Percentiles rank a stretch among this genome's conserved stretches.
These are phyloP conservation scores for Termitomyces sp. DNA, from an alignment of 768 basidiomycete genomes.

Conservation along the genomic window DNA sequence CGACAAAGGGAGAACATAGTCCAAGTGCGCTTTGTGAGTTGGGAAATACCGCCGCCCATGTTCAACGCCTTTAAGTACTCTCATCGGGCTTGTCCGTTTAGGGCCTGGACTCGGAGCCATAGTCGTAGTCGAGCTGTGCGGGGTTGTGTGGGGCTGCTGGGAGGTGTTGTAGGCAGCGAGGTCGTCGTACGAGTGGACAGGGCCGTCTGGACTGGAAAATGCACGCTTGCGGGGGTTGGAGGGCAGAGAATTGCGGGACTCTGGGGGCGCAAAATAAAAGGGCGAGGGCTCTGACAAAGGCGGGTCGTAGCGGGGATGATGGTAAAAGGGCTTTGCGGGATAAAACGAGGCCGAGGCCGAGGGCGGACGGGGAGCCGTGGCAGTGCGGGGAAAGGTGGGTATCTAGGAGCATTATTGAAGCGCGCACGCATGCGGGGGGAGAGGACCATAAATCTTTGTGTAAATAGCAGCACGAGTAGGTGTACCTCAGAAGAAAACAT, in stretches of 20 bases:
- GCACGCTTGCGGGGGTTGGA: constrained; percentile 58
- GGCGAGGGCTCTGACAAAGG: constrained; percentile 48
- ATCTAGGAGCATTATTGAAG: too few species aligned
- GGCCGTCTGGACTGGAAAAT: constrained; percentile 52
- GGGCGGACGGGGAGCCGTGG: constrained; percentile 5
- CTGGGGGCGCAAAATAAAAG: constrained; percentile 74
- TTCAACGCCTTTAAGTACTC: too few species aligned
- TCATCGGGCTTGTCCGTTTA: too few species aligned
- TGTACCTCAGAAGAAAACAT: too few species aligned
- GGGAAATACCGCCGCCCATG: too few species aligned
- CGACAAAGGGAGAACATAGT: too few species aligned
- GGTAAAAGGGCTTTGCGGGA: constrained; percentile 8
- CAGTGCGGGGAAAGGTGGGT: not conserved
- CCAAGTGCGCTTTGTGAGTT: too few species aligned
- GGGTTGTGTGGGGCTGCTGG: not conserved
- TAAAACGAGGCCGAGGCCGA: constrained; percentile 2
- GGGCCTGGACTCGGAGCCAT: constrained; percentile 71
- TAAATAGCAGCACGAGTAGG: too few species aligned
- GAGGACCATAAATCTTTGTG: too few species aligned
- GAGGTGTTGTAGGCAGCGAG: constrained; percentile 5
- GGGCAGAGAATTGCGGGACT: constrained; percentile 21
- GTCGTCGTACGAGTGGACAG: constrained; percentile 18
- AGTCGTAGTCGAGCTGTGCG: constrained; percentile 44
- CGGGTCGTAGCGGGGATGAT: constrained; percentile 13
- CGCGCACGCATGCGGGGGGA: too few species aligned